These are phyloP conservation scores for Picochlorum sp. DNA, from an alignment of 139 green algal genomes.

Conservation along the genomic window DNA sequence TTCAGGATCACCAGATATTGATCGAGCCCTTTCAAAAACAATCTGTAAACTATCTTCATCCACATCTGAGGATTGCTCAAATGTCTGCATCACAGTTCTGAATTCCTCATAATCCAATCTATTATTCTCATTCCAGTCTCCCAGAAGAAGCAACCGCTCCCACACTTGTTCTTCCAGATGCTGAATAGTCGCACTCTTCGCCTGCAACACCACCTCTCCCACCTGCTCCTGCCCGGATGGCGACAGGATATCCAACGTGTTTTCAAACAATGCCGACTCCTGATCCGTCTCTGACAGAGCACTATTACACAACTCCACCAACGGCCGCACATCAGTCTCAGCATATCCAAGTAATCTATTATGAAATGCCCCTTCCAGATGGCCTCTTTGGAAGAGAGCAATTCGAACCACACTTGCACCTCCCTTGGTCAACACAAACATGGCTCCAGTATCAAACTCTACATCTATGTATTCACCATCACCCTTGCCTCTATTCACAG, in stretches of 20 bases:
- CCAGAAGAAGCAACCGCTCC: conserved; percentile 26
- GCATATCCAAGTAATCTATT: conserved; percentile 16
- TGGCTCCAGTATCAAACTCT: conserved; percentile 4
- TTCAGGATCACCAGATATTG: conserved; percentile 1
- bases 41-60: conserved; percentile 7
- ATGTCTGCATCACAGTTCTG: conserved; percentile 22
- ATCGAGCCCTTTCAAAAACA: conserved; percentile 14
- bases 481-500: no score
- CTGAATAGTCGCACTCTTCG: conserved; percentile 1
- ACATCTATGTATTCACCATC: neutral
- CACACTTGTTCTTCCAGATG: conserved; percentile 38
- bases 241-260: conserved; percentile 15
- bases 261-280: neutral
- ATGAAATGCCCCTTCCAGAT: conserved; percentile 16
- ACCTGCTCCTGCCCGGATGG: conserved; percentile 10
- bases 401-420: conserved; percentile 26
- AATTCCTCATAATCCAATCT: conserved; percentile 25
- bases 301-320: neutral
- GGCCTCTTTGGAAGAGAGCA: conserved; percentile 18
- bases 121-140: conserved; percentile 29
- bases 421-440: conserved; percentile 26
- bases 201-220: conserved; percentile 13
- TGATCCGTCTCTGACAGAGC: neutral
- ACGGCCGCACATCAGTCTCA: conserved; percentile 14
- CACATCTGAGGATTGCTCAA: conserved; percentile 20